These are phyloP conservation scores for Misopates orontium DNA, from an alignment of 257 asterid species.

Conservation along the genomic window DNA sequence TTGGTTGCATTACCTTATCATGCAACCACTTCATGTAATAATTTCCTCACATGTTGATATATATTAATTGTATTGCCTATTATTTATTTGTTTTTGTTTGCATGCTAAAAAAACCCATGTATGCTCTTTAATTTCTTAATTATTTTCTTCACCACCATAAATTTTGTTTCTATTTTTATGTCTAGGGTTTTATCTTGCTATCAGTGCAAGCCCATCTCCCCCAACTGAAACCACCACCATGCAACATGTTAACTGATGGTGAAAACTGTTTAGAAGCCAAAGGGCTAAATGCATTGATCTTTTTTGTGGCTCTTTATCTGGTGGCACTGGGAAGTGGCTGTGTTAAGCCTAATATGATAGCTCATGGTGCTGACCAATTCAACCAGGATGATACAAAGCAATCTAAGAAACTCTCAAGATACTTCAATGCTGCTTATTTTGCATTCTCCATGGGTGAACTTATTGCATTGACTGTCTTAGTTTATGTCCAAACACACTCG, in stretches of 20 bases:
- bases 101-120: too few species aligned
- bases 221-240: constrained; percentile 80
- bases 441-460: constrained; percentile 91
- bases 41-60: too few species aligned
- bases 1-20: too few species aligned
- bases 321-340: constrained; percentile 98
- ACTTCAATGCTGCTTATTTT: constrained; percentile 90
- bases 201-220: constrained; percentile 94
- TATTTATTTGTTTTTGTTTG: too few species aligned
- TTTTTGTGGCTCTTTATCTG: constrained; percentile 74
- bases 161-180: neutral
- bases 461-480: constrained; percentile 70
- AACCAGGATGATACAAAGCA: constrained; percentile 42
- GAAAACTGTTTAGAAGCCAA: constrained; percentile 59
- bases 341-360: constrained; percentile 91
- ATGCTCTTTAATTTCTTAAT: neutral
- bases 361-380: constrained; percentile 94
- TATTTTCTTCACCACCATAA: neutral
- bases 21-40: too few species aligned
- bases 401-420: constrained; percentile 70
- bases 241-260: constrained; percentile 49
- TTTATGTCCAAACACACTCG: constrained; percentile 91
- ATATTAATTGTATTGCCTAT: too few species aligned
- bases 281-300: constrained; percentile 64
- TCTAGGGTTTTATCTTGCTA: constrained; percentile 79